Conservation (phyloP, 129 eudicot species). For the Saposhnikovia divaricata region DNA sequence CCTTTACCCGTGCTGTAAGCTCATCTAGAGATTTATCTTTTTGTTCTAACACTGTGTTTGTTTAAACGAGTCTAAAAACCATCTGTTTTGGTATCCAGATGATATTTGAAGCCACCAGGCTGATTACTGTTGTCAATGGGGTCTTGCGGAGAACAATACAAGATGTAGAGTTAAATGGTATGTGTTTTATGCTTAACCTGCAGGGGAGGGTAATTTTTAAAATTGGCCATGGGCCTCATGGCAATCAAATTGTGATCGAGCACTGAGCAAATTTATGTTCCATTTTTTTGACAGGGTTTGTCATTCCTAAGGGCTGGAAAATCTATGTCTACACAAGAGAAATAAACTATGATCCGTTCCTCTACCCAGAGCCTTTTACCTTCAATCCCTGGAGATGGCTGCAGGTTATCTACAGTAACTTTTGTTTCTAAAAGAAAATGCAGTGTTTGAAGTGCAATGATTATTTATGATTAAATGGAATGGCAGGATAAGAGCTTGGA, state of each 20-base stretch:
- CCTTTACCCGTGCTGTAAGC: slow-evolving; percentile 49
- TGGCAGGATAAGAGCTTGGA: slow-evolving; percentile 51
- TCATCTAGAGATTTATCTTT: background rate
- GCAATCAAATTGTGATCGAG: background rate
- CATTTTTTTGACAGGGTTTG: slow-evolving; percentile 24
- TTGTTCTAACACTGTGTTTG: too few relatives aligned
- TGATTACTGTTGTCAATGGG: slow-evolving; percentile 39
- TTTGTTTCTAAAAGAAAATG: background rate
- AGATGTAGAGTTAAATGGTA: slow-evolving; percentile 38
- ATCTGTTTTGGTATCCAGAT: slow-evolving; percentile 23
- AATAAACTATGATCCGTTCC: slow-evolving; percentile 47
- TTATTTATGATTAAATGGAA: background rate
- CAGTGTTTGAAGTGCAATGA: background rate
- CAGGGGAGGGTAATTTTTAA: background rate
- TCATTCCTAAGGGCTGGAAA: slow-evolving; percentile 63
- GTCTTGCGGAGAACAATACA: slow-evolving; percentile 32
- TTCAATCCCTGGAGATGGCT: slow-evolving; percentile 82
- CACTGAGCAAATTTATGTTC: background rate
- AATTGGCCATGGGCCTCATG: background rate
- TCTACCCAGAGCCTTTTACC: slow-evolving; percentile 48
- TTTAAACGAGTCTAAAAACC: background rate
- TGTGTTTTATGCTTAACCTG: background rate
- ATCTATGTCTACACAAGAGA: slow-evolving; percentile 68
- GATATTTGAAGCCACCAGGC: slow-evolving; percentile 33
- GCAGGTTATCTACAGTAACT: slow-evolving; percentile 23